Base-by-base conservation (phyloP, 352 stramenopile genomes). In the Phytophthora kernoviae region DNA sequence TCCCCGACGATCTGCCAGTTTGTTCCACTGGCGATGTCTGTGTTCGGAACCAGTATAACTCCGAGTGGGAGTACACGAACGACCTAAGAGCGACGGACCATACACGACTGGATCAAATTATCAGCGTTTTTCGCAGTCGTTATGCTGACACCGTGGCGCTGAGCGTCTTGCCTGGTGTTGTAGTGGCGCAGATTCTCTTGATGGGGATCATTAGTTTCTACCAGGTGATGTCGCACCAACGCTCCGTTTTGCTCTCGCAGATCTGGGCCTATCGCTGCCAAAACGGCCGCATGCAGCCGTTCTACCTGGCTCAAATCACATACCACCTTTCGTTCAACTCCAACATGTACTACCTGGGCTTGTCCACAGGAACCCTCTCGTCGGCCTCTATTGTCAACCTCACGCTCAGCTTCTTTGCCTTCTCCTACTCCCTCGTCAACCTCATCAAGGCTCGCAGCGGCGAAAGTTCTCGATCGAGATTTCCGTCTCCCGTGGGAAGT, bases 281-380 rank as follows among this genome's bases (percentile, higher is more conserved):
- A 33, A 72, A 63, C 26, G 63, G 63, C 0, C 65, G 49, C 4
- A 73, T 73, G 65, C 65, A 73, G 26, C 47, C 56, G 2, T 11
- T 68, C 2, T 66, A 73, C 45, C 59, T 73, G 11, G 65, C 59
- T 2, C 58, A 73, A 22, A 32, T 70, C 20, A 64, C 55, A 2
- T 74, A 74, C 26, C 60, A 74, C 40, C 46, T 74, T 20, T 49
- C 51, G 6, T 60, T 63, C 44, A 67, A 59, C 49, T 74, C 65
- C 2, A 59, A 70, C 21, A 59, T 67, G 54, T 74, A 70, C 50
- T 70, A 58, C 15, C 53, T 73, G 1, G 64, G 64, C 6, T 39
- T 73, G 1, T 62, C 37, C 0, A 69, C 64, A 0, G 64, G 64
- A 18, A 69, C 58, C 1, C 12, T 73, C 37, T 62, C 42, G 0